Evolutionary conservation across 108 stramenopile genomes (phyloP).

Genomic region (Nitzschia palea): DNA sequence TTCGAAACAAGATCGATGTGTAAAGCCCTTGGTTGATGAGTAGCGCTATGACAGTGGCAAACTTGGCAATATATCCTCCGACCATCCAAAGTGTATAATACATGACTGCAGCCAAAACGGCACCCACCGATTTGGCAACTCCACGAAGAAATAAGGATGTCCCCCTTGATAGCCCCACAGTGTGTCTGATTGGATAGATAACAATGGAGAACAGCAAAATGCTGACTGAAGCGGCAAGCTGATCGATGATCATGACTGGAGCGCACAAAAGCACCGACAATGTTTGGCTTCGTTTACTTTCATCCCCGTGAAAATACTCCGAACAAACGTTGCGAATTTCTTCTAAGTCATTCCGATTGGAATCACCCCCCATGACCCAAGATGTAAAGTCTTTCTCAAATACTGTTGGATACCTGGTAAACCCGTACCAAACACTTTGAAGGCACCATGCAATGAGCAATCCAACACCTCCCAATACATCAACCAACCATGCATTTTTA

Average conservation of each 20-base stretch:
- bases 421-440: constrained; percentile 11
- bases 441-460: constrained; percentile 1
- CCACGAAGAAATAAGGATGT: background rate
- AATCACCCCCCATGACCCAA: background rate
- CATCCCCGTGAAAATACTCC: background rate
- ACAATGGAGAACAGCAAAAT: background rate
- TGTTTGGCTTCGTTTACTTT: background rate
- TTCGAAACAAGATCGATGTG: background rate
- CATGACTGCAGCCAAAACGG: background rate
- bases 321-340: constrained; percentile 16
- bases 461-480: constrained; percentile 7
- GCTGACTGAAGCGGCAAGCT: background rate
- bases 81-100: constrained; percentile 6
- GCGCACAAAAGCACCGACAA: background rate
- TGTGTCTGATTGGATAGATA: background rate
- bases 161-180: background rate
- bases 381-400: background rate
- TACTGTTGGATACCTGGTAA: background rate
- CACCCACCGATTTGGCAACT: constrained; percentile 5
- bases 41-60: background rate
- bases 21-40: constrained; percentile 9
- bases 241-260: constrained; percentile 5
- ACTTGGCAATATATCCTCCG: background rate
- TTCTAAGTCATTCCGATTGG: constrained; percentile 6
- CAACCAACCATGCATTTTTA: constrained; percentile 1